Conservation (phyloP, 345 rosid genomes). For the Theobroma cacao region DNA sequence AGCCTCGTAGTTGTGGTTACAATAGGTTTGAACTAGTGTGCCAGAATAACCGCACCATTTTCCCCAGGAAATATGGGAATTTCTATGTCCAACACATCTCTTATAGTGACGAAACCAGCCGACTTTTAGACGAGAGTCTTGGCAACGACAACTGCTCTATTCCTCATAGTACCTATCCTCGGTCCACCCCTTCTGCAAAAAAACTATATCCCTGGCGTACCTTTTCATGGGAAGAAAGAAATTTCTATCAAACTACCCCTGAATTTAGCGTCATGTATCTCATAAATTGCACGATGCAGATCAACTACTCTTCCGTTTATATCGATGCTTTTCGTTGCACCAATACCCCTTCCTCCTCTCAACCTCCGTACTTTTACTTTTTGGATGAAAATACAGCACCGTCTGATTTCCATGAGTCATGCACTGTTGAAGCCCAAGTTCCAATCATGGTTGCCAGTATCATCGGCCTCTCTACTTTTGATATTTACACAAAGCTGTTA, state of each 20-base stretch:
- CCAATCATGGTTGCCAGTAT: neutral
- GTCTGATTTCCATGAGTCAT: neutral
- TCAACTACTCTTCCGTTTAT: constrained; percentile 5
- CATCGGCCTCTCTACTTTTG: neutral
- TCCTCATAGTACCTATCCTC: too few species aligned
- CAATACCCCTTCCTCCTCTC: neutral
- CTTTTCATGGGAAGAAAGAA: too few species aligned
- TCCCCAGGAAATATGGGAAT: too few species aligned
- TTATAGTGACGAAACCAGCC: too few species aligned
- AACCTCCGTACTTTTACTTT: neutral
- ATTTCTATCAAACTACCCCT: too few species aligned
- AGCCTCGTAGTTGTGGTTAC: neutral
- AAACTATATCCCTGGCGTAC: too few species aligned
- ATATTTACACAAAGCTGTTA: neutral
- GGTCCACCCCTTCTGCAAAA: too few species aligned
- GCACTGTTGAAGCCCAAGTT: neutral
- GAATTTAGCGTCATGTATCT: too few species aligned
- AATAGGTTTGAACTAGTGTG: neutral
- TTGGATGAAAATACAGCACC: rapidly evolving
- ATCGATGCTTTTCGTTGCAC: constrained; percentile 1
- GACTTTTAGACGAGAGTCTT: too few species aligned
- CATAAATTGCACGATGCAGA: neutral
- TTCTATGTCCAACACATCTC: too few species aligned
- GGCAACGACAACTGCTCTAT: too few species aligned
- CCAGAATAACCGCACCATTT: too few species aligned